Evolutionary conservation across 148 eudicot genomes (phyloP), one percentile per base, ranked within the genome.

Genomic region (Spergularia bocconei): DNA sequence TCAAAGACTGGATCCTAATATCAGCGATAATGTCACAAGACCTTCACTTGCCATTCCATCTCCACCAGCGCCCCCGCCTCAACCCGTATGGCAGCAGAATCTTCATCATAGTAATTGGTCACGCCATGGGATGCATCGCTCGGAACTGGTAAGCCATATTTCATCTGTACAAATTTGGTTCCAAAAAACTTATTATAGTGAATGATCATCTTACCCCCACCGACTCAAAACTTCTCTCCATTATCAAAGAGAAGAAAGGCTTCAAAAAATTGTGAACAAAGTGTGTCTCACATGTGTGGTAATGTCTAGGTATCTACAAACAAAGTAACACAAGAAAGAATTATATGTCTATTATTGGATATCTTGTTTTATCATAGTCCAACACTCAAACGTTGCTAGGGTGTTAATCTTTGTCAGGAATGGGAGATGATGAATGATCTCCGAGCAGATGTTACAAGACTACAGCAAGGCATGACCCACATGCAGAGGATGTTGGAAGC

Each of bases 401-500:
- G 52, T 71, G 57, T 48, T 78, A 64, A 44, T 57, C 38, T 25
- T 81, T 77, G 69, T 73, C 86, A 96, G 98, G 99, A 92, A 65
- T 92, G 98, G 98, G 99, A 96, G 86, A 89, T 89, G 92, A 85
- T 92, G 56, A 91, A 93, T 83, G 94, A 96, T 85, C 87, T 96
- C 63, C 84, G 94, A 83, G 82, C 93, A 33, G 99, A 96, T 79
- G 86, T 96, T 75, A 84, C 91, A 33, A 89, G 91, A 88, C 98
- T 96, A 66, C 98, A 96, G 77, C 99, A 92, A 81, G 98, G 99
- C 19, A 92, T 96, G 99, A 87, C 78, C 78, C 97, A 96, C 88
- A 96, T 96, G 99, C 99, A 96, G 80, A 87, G 91, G 83, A 92
- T 91, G 96, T 64, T 96, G 76, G 99, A 96, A 80, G 90, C 98